A percentile compares a stretch with the other conserved stretches of the same genome.
Conservation (phyloP, 148 eudicot species). For the Rhododendron kiyosumense region DNA sequence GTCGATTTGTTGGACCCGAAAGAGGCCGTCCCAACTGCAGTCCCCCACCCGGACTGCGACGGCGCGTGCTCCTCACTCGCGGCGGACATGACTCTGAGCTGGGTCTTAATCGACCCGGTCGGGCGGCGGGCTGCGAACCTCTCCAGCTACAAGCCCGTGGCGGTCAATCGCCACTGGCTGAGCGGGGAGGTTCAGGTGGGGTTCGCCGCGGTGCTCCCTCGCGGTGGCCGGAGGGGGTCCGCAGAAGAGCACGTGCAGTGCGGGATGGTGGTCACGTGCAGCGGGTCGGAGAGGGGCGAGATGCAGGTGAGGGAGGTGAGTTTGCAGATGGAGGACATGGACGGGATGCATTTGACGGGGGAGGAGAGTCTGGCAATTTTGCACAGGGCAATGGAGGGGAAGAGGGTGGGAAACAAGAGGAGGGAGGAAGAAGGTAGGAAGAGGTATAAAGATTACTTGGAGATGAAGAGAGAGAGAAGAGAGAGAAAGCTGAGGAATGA, state of each 20-base stretch:
- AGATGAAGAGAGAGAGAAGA: conserved; percentile 41
- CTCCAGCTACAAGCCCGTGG: conserved; percentile 53
- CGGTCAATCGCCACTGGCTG: conserved; percentile 70
- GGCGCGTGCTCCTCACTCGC: conserved; percentile 38
- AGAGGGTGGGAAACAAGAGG: conserved; percentile 30
- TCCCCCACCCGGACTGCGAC: conserved; percentile 36
- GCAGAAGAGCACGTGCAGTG: conserved; percentile 35
- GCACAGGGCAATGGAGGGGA: conserved; percentile 40
- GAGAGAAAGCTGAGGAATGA: conserved; percentile 52
- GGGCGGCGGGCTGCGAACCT: conserved; percentile 38
- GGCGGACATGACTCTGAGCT: conserved; percentile 49
- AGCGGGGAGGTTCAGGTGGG: conserved; percentile 64
- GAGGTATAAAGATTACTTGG: conserved; percentile 37
- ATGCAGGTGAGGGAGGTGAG: conserved; percentile 76
- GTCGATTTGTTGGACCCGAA: conserved; percentile 65
- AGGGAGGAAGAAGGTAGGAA: conserved; percentile 39
- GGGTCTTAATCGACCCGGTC: conserved; percentile 57
- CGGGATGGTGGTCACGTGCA: conserved; percentile 61
- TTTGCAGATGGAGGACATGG: conserved; percentile 61
- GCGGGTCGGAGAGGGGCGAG: conserved; percentile 40
- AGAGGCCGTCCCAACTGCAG: conserved; percentile 46
- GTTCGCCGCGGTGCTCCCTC: conserved; percentile 30
- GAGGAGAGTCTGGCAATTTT: conserved; percentile 67
- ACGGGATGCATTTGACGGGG: conserved; percentile 56
- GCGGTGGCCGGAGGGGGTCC: not conserved